Conservation (phyloP, 495 filamentous ascomycete genomes). For the Xylaria scruposa region DNA sequence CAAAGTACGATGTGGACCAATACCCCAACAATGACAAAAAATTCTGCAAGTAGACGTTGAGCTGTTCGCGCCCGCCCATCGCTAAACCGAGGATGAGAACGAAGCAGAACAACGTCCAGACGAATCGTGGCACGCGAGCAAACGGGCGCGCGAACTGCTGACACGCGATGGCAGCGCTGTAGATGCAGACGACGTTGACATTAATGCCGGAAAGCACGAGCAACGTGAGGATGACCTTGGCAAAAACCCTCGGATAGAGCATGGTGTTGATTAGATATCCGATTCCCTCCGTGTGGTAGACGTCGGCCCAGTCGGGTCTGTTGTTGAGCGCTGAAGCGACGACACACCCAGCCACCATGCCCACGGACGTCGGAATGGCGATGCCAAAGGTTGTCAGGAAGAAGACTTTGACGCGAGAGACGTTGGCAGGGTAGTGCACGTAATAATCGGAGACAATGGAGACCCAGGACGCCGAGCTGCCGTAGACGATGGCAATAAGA, state of each 20-base stretch:
- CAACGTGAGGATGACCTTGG: slow-evolving; percentile 65
- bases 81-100: slow-evolving; percentile 48
- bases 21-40: slow-evolving; percentile 67
- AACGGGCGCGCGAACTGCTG: slow-evolving; percentile 49
- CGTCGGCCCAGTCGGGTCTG: slow-evolving; percentile 53
- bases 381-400: slow-evolving; percentile 53
- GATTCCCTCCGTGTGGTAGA: slow-evolving; percentile 59
- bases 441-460: slow-evolving; percentile 69
- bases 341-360: slow-evolving; percentile 60
- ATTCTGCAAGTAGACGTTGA: slow-evolving; percentile 54
- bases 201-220: slow-evolving; percentile 59
- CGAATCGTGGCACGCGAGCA: slow-evolving; percentile 52
- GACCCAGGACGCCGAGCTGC: slow-evolving; percentile 64
- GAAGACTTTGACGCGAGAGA: slow-evolving; percentile 60
- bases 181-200: slow-evolving; percentile 53
- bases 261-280: slow-evolving; percentile 62
- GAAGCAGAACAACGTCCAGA: slow-evolving; percentile 56
- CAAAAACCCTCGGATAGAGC: slow-evolving; percentile 62
- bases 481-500: slow-evolving; percentile 63
- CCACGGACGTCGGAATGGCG: slow-evolving; percentile 61
- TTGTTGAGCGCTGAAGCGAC: slow-evolving; percentile 59
- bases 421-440: slow-evolving; percentile 63
- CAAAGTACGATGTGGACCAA: slow-evolving; percentile 63
- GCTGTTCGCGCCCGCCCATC: slow-evolving; percentile 54
- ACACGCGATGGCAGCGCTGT: slow-evolving; percentile 52